Conservation (phyloP, 306 rosid genomes). For the Sphenostylis stenocarpa region DNA sequence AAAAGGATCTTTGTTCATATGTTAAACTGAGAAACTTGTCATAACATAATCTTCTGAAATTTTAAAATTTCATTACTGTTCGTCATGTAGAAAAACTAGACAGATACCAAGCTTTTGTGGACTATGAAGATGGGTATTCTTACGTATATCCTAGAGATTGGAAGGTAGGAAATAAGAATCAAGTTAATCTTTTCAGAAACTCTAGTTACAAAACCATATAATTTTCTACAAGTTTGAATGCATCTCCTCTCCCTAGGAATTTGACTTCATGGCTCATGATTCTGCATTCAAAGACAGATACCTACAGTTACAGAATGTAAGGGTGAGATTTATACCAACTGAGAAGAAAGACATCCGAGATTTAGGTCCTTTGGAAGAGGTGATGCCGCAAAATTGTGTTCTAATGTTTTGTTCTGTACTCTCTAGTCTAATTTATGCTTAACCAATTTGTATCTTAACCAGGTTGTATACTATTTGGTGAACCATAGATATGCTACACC, state of each 20-base stretch:
- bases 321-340: conserved; percentile 92
- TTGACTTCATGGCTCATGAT: conserved; percentile 94
- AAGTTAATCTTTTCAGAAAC: neutral
- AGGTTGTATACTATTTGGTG: conserved; percentile 71
- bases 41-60: neutral
- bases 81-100: conserved; percentile 58
- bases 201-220: neutral
- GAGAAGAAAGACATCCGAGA: conserved; percentile 81
- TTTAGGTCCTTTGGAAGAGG: conserved; percentile 92
- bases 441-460: conserved; percentile 23
- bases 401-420: neutral
- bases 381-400: conserved; percentile 14
- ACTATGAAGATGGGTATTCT: conserved; percentile 79
- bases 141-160: conserved; percentile 87
- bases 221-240: neutral
- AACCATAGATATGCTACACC: conserved; percentile 81
- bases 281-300: conserved; percentile 89
- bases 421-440: conserved; percentile 6
- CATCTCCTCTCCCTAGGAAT: conserved; percentile 55
- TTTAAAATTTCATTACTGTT: neutral
- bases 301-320: conserved; percentile 82
- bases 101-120: conserved; percentile 76
- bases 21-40: neutral
- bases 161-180: conserved; percentile 71
- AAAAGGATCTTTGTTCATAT: neutral